These are phyloP conservation scores for Mesostigma viride DNA, from an alignment of 139 green algal genomes.

Conservation along the genomic window DNA sequence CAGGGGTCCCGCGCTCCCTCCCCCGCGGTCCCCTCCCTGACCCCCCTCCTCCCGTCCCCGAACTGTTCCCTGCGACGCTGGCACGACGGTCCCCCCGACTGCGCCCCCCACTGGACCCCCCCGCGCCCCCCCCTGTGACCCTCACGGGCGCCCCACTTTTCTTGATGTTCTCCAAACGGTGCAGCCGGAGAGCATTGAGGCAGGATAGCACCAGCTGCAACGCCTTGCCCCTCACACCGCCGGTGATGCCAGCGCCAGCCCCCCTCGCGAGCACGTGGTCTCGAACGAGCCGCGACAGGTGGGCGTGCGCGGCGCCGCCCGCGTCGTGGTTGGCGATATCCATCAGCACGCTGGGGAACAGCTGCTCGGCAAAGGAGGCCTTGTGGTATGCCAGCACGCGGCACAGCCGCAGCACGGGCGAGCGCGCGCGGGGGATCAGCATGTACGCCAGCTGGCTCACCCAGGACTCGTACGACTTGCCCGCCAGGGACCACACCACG, in stretches of 20 bases:
- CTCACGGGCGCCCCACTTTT: too few species aligned
- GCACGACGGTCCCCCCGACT: not conserved
- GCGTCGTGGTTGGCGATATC: constrained; percentile 32
- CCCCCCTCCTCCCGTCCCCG: too few species aligned
- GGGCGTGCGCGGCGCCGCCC: not conserved
- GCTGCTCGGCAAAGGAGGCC: constrained; percentile 42
- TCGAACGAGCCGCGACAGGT: not conserved
- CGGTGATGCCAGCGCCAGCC: not conserved
- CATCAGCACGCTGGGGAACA: constrained; percentile 42
- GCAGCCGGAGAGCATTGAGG: not conserved
- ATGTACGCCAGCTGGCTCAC: constrained; percentile 39
- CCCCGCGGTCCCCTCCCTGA: too few species aligned
- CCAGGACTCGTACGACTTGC: constrained; percentile 34
- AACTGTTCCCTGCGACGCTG: not conserved
- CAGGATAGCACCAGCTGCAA: not conserved
- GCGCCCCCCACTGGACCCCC: constrained; percentile 2
- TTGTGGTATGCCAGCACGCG: constrained; percentile 26
- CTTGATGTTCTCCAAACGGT: not conserved
- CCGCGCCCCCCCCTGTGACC: too few species aligned
- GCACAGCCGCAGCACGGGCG: constrained; percentile 27
- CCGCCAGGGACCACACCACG: constrained; percentile 23
- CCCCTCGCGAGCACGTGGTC: not conserved
- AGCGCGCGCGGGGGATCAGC: constrained; percentile 32
- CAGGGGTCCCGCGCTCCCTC: not conserved
- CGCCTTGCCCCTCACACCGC: not conserved